A percentile compares a stretch with the other conserved stretches of the same genome.
phyloP scores from a whole-genome alignment of 768 basidiomycete genomes.

The Ramaria sp. region DNA sequence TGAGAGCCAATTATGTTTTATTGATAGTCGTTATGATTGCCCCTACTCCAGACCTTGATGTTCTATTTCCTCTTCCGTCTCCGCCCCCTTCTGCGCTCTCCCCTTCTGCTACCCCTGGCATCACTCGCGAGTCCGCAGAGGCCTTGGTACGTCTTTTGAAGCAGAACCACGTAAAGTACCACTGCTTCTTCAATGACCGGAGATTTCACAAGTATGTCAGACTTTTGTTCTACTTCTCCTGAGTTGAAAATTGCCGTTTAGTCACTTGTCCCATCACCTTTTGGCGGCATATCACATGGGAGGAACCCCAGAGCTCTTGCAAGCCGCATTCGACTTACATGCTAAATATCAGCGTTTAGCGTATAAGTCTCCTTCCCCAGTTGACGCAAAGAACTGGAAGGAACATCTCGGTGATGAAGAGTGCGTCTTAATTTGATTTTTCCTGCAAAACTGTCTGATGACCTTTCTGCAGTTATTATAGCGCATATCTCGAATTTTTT shows the following conservation, averaged over 20 bases:
- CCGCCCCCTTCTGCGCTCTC: conserved; percentile 21
- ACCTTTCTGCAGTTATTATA: conserved; percentile 36
- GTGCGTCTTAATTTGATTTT: conserved; percentile 22
- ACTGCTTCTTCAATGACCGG: conserved; percentile 39
- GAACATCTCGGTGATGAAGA: conserved; percentile 46
- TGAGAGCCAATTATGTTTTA: too few relatives aligned
- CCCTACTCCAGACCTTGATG: conserved; percentile 13
- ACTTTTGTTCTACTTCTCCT: neutral
- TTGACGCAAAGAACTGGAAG: conserved; percentile 37
- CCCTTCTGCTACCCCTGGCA: conserved; percentile 22
- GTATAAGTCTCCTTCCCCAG: conserved; percentile 31
- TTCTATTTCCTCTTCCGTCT: conserved; percentile 23
- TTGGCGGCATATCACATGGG: conserved; percentile 54
- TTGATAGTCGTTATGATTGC: neutral
- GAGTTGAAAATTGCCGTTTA: conserved; percentile 17
- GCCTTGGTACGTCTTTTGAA: conserved; percentile 22
- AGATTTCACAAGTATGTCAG: conserved; percentile 39
- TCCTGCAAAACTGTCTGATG: neutral
- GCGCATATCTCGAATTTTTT: conserved; percentile 50
- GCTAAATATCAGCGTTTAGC: conserved; percentile 26
- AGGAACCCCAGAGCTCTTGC: conserved; percentile 30
- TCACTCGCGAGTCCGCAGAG: conserved; percentile 9
- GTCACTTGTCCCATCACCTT: conserved; percentile 47
- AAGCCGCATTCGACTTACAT: conserved; percentile 28
- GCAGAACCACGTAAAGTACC: conserved; percentile 42